These are phyloP conservation scores for Umbelopsis vinacea DNA, from an alignment of 192 early-diverging fungal genomes.

Conservation along the genomic window DNA sequence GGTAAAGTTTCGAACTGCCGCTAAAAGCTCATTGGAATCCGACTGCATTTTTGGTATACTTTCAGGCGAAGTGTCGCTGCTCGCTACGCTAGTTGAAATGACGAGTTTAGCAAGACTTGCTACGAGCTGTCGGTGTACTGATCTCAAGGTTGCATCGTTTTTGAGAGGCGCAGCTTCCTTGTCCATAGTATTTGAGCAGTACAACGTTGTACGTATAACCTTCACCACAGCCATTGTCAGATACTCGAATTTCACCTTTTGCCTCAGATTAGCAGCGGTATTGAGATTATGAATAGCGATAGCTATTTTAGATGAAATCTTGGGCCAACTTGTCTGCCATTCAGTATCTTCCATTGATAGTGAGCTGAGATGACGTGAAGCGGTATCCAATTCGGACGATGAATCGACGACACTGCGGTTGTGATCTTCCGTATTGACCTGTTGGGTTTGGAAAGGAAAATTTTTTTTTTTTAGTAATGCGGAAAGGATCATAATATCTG, in stretches of 20 bases:
- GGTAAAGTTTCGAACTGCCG: conserved; percentile 79
- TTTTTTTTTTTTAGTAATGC: not conserved
- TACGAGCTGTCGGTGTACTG: conserved; percentile 78
- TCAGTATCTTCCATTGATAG: not conserved
- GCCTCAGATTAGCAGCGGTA: conserved; percentile 48
- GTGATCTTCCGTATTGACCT: not conserved
- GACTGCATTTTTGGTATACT: conserved; percentile 64
- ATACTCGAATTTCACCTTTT: conserved; percentile 58
- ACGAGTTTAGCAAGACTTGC: conserved; percentile 82
- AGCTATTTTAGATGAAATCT: conserved; percentile 49
- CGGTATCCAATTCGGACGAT: not conserved
- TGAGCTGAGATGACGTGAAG: not conserved
- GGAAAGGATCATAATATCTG: not conserved
- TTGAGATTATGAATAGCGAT: conserved; percentile 60
- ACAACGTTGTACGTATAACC: conserved; percentile 84
- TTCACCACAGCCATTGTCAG: conserved; percentile 69
- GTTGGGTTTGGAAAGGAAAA: not conserved
- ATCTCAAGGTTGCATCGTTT: conserved; percentile 65
- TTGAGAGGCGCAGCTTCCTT: conserved; percentile 71
- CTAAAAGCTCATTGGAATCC: conserved; percentile 76
- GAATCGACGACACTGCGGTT: not conserved
- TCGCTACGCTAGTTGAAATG: conserved; percentile 82
- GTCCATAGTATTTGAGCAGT: conserved; percentile 75
- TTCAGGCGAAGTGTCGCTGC: conserved; percentile 43
- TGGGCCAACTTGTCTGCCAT: conserved; percentile 50